Evolutionary conservation across 805 yeast genomes (phyloP).

Genomic region (Kockiozyma suomiensis): DNA sequence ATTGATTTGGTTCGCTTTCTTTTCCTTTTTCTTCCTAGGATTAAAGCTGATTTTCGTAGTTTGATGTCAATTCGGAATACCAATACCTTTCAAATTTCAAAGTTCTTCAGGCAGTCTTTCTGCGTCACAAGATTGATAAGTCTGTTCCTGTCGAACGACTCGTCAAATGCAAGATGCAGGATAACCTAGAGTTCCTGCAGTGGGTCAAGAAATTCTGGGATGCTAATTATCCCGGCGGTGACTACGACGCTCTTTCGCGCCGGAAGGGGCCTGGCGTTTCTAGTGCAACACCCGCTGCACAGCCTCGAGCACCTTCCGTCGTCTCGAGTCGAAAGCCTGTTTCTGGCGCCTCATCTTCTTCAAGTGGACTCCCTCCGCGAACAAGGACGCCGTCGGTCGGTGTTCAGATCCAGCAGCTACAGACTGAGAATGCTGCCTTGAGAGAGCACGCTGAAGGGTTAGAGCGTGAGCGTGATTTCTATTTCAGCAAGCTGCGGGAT

Average conservation of each 20-base stretch:
- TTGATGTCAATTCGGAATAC: slow-evolving; percentile 69
- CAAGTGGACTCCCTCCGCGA: slow-evolving; percentile 19
- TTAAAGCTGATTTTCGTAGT: slow-evolving; percentile 38
- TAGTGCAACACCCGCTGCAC: slow-evolving; percentile 7
- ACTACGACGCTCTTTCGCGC: slow-evolving; percentile 69
- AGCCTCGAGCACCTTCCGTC: slow-evolving; percentile 22
- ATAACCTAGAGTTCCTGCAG: slow-evolving; percentile 89
- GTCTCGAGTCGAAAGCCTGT: slow-evolving; percentile 25
- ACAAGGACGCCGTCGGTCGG: slow-evolving; percentile 30
- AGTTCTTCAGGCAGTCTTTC: slow-evolving; percentile 78
- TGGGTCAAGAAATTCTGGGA: slow-evolving; percentile 87
- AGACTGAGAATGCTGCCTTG: slow-evolving; percentile 60
- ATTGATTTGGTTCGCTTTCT: too few species aligned
- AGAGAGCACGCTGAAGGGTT: slow-evolving; percentile 63
- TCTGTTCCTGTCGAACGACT: slow-evolving; percentile 78
- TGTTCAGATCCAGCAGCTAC: slow-evolving; percentile 40
- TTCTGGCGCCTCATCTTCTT: neutral
- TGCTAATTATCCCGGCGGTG: slow-evolving; percentile 66
- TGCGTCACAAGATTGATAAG: slow-evolving; percentile 68
- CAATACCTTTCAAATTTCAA: slow-evolving; percentile 82
- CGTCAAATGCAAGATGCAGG: slow-evolving; percentile 87
- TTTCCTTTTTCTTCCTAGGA: neutral
- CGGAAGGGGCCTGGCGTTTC: slow-evolving; percentile 45
- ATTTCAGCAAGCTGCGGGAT: slow-evolving; percentile 84
- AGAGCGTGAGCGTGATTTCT: slow-evolving; percentile 81